Evolutionary conservation across 768 basidiomycete genomes (phyloP).

Genomic region (Porphyrellus cyaneotinctus): DNA sequence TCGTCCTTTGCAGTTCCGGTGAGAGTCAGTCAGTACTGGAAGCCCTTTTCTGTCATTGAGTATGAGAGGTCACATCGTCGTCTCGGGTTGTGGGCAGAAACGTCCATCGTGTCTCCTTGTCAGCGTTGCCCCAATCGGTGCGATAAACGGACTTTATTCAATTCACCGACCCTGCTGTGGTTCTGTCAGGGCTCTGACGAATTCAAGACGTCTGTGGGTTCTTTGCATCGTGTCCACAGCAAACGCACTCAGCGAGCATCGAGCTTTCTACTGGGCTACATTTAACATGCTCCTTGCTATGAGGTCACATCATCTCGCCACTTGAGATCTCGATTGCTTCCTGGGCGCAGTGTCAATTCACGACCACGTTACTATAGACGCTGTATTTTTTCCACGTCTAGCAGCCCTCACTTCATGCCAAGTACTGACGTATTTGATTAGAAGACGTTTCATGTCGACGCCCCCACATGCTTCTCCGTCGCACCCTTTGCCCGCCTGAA

Average conservation of each 20-base stretch:
- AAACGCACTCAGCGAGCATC: conserved; percentile 1
- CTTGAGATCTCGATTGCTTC: conserved; percentile 11
- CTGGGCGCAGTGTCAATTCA: conserved; percentile 7
- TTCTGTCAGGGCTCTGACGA: conserved; percentile 3
- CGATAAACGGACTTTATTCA: conserved; percentile 16
- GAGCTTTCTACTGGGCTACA: not conserved
- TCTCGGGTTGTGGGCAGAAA: conserved; percentile 7
- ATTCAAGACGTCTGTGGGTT: not conserved
- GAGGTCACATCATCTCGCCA: conserved; percentile 10
- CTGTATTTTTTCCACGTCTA: conserved; percentile 1
- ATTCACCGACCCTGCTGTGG: conserved; percentile 14
- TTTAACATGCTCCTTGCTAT: not conserved
- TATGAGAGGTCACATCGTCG: not conserved
- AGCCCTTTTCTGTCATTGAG: too few species aligned
- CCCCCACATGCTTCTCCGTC: conserved; percentile 22
- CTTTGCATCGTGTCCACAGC: conserved; percentile 3
- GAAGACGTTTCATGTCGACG: conserved; percentile 22
- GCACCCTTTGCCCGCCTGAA: conserved; percentile 19
- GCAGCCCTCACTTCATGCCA: conserved; percentile 6
- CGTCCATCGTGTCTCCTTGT: conserved; percentile 2
- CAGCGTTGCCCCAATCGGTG: conserved; percentile 1
- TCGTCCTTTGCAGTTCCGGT: conserved; percentile 10
- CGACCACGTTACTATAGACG: conserved; percentile 6
- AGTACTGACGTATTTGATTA: conserved; percentile 18
- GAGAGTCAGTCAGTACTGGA: not conserved